Evolutionary conservation across 169 alveolate genomes (phyloP), one percentile per base, ranked within the genome.

Genomic region (Plasmodium gaboni): DNA sequence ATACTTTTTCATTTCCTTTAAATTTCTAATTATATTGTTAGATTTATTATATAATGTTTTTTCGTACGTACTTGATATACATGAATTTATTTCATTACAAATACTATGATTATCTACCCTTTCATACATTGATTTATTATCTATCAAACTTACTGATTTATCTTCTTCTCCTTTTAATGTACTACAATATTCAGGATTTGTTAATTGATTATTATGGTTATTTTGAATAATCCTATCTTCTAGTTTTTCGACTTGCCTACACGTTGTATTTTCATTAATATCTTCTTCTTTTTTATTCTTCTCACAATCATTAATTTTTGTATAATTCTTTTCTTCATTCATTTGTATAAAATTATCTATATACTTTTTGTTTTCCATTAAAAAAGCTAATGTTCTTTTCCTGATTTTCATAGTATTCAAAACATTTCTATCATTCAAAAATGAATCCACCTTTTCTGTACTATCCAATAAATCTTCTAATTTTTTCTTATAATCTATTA

Each of bases 401-500:
- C 76, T 71, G 32, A 69, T 28, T 51, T 70, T 48, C 74, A 86
- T 44, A 8, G 87, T 70, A 6, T 10, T 57, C n/a, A 22, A 42
- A 13, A 68, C 74, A 55, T 60, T 38, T 2, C 63, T 73, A 55
- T 53, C 68, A 59, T 69, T 86, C 9, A 86, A 38, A 19, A 86
- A 72, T 10, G 44, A 59, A 67, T 86, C 60, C 12, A 86, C 44
- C 17, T 71, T 69, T 19, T 86, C 92, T 64, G 72, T 86, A 53
- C 69, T 44, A 44, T 60, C 15, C 19, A 86, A 32, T 7, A 86
- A 86, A 70, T 86, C 92, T 24, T 86, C 87, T 13, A 86, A 61
- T 72, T 86, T 69, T n/a, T 86, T 86, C 72, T 69, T 86, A 72
- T 86, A 86, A 5, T 86, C 74, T 50, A 72, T 44, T 59, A 86